These are phyloP conservation scores for Byssochlamys sp. DNA, from an alignment of 2,329 filamentous ascomycete genomes.

Conservation along the genomic window DNA sequence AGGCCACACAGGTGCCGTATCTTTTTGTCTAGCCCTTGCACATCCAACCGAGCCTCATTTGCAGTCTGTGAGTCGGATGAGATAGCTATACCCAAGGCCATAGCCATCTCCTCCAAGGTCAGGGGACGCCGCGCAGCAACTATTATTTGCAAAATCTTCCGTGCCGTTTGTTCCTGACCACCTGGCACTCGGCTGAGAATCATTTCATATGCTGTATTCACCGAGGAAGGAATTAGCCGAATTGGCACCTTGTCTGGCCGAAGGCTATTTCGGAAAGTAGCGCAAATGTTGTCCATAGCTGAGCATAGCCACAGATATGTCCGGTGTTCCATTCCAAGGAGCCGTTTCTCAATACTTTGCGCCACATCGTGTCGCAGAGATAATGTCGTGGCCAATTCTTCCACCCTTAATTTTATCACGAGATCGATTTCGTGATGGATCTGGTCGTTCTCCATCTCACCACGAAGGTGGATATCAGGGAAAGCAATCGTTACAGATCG, in stretches of 20 bases:
- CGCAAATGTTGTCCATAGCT: constrained; percentile 8
- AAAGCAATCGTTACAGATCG: neutral
- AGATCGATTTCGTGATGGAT: neutral
- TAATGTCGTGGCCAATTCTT: neutral
- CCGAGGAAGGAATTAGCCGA: constrained; percentile 6
- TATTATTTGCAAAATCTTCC: constrained; percentile 11
- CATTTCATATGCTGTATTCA: constrained; percentile 11
- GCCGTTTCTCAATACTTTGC: neutral
- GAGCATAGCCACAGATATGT: constrained; percentile 2
- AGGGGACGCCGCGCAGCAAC: constrained; percentile 9
- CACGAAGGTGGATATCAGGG: neutral
- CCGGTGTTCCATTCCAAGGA: neutral
- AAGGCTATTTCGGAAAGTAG: constrained; percentile 4
- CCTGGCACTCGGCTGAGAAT: constrained; percentile 8
- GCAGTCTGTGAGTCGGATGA: neutral
- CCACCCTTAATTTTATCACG: neutral
- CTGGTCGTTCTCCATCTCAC: neutral
- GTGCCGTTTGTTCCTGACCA: constrained; percentile 2
- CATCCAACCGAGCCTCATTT: neutral
- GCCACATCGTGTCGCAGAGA: neutral
- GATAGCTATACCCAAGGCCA: neutral
- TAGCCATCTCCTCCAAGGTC: neutral
- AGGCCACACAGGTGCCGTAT: too few relatives aligned
- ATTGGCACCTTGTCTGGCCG: constrained; percentile 5
- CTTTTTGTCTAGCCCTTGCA: too few relatives aligned